Evolutionary conservation across 345 rosid species (phyloP), one percentile per base, ranked within the genome.

Genomic region (Lepidium didymum): DNA sequence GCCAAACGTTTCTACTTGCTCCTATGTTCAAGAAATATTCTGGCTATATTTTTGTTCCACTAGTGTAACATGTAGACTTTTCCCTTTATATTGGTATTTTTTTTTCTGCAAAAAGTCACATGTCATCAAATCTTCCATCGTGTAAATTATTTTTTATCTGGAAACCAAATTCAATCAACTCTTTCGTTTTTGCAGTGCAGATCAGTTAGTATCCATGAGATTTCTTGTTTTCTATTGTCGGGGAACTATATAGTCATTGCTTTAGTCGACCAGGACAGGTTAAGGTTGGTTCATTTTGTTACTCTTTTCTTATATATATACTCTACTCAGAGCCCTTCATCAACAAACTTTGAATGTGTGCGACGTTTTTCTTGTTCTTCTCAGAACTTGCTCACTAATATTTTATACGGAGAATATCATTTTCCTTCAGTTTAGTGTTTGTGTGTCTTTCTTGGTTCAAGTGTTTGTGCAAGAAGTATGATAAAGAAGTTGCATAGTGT

Each of bases 201-300:
- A 75, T 87, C 97, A 55, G 80, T 94, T 73, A 66, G 60, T 47
- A 82, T 78, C 76, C 77, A 80, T 47, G 92, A 94, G 72, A 81
- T 94, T 67, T 81, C 96, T 56, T 77, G 54, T 40, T 75, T 87
- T 77, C 84, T 94, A 42, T 81, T 85, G 73, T 91, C 93, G 1
- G 99, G 96, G 75, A 84, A 82, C 58, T 86, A 82, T 75, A 78
- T 91, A 57, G 96, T 85, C 18, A 91, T 94, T 79, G 99, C 96
- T 1, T 82, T 94, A 74, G 97, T 94, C 64, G 91, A 94, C 74
- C 96, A 91, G 68, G 83, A 81, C 75, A 94, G 89, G 80, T 81
- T 87, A 75, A 87, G 93, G 99, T 91, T 68, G 57, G 34, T 29
- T 27, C 21, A 2, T 19, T 19, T 19, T 19, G 0, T 27, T n/a